Percentiles rank a stretch among this genome's conserved stretches.
These are phyloP conservation scores for Penicillium sp. DNA, from an alignment of 2,329 filamentous ascomycete species.

Conservation along the genomic window DNA sequence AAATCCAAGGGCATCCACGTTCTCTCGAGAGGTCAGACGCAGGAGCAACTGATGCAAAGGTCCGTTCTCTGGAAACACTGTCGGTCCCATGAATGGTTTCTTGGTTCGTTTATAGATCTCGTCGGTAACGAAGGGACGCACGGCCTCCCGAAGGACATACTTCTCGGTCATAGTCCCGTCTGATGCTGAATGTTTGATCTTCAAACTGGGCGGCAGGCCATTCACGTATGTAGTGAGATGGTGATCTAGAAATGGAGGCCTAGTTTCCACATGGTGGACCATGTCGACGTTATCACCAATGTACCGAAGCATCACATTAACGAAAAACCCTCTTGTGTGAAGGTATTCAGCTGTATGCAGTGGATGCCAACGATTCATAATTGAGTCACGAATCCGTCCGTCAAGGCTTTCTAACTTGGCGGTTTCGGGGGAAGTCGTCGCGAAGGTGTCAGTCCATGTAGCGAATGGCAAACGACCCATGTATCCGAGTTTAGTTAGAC, in stretches of 20 bases:
- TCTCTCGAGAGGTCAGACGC: constrained; percentile 40
- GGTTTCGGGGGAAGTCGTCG: constrained; percentile 18
- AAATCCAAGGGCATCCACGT: constrained; percentile 47
- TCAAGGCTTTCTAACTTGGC: constrained; percentile 25
- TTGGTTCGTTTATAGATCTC: constrained; percentile 58
- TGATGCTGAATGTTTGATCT: constrained; percentile 23
- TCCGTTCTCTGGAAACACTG: constrained; percentile 46
- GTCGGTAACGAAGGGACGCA: constrained; percentile 55
- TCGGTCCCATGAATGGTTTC: constrained; percentile 55
- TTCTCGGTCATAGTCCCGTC: constrained; percentile 49
- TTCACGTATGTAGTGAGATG: constrained; percentile 34
- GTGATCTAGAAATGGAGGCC: constrained; percentile 38
- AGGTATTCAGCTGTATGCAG: constrained; percentile 31
- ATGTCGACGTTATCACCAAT: constrained; percentile 49
- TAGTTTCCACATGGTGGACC: constrained; percentile 15
- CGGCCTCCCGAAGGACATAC: constrained; percentile 57
- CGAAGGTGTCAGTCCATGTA: constrained; percentile 32
- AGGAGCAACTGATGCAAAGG: constrained; percentile 44
- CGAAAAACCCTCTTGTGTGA: constrained; percentile 41
- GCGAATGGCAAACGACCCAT: constrained; percentile 42
- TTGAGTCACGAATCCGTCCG: constrained; percentile 32
- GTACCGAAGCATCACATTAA: constrained; percentile 47
- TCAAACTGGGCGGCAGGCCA: constrained; percentile 35
- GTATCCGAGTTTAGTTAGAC: constrained; percentile 40
- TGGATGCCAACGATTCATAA: constrained; percentile 44